Percentiles rank a stretch among this genome's conserved stretches.
Evolutionary conservation across 495 filamentous ascomycete genomes (phyloP).

Genomic region (Xanthoparmelia taractica): DNA sequence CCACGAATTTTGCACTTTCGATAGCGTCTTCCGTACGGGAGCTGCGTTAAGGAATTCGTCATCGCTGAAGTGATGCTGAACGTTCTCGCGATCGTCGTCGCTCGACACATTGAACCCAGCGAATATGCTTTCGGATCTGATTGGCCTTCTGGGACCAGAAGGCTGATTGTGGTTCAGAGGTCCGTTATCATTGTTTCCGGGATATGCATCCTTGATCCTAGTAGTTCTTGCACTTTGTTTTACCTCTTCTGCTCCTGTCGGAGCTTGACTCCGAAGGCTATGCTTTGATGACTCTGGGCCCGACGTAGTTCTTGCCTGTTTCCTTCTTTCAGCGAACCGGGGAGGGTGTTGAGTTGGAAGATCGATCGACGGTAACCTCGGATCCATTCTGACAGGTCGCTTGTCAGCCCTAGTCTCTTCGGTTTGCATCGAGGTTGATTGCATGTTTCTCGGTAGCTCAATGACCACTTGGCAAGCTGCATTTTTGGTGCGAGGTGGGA

Average conservation of each 20-base stretch:
- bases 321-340: conserved; percentile 36
- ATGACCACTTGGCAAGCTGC: conserved; percentile 47
- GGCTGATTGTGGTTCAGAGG: conserved; percentile 54
- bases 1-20: conserved; percentile 29
- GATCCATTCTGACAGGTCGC: conserved; percentile 63
- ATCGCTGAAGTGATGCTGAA: conserved; percentile 48
- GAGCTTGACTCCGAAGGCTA: conserved; percentile 14
- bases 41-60: conserved; percentile 57
- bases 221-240: conserved; percentile 13
- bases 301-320: conserved; percentile 18
- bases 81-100: conserved; percentile 39
- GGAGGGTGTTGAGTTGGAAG: conserved; percentile 52
- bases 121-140: conserved; percentile 75
- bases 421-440: conserved; percentile 66
- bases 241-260: conserved; percentile 3
- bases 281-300: conserved; percentile 11
- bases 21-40: conserved; percentile 47
- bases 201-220: conserved; percentile 53
- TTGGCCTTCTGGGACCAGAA: conserved; percentile 57
- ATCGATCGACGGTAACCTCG: conserved; percentile 68
- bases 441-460: conserved; percentile 31
- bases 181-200: conserved; percentile 77
- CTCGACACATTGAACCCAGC: conserved; percentile 66
- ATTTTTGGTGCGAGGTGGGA: conserved; percentile 59
- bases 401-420: conserved; percentile 76